phyloP scores from a whole-genome alignment of 1,284 basidiomycete species.

The Ceratobasidium sp. region DNA sequence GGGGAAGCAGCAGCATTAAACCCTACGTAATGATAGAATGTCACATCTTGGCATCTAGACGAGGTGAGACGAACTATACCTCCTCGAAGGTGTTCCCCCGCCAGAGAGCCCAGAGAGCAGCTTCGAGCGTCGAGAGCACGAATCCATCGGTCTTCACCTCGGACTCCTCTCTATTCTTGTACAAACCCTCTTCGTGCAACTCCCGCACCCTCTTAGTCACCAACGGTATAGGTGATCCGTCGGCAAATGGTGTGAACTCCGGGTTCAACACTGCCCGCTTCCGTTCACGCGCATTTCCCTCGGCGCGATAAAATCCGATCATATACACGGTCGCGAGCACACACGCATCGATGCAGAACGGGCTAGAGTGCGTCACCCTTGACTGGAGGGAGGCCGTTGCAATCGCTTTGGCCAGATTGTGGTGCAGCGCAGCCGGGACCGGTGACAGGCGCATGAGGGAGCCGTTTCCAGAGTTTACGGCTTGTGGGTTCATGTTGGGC shows the following conservation, averaged over 20 bases:
- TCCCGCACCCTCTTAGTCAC: conserved; percentile 1
- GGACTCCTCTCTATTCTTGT: conserved; percentile 29
- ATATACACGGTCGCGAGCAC: conserved; percentile 45
- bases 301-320: conserved; percentile 46
- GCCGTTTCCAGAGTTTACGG: conserved; percentile 45
- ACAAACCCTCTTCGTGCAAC: conserved; percentile 21
- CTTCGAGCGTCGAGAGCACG: conserved; percentile 46
- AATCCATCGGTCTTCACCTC: conserved; percentile 45
- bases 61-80: conserved; percentile 24
- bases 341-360: conserved; percentile 44
- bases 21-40: conserved; percentile 35
- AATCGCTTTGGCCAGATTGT: conserved; percentile 26
- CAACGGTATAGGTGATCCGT: conserved; percentile 34
- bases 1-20: conserved; percentile 40
- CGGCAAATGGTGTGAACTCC: conserved; percentile 35
- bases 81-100: conserved; percentile 45
- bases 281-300: conserved; percentile 36
- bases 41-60: neutral
- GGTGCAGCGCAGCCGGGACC: conserved; percentile 44
- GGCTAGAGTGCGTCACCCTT: conserved; percentile 42
- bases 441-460: conserved; percentile 47
- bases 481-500: conserved; percentile 30
- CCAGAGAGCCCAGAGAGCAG: conserved; percentile 47
- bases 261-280: conserved; percentile 44
- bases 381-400: conserved; percentile 41